Evolutionary conservation across 2,329 filamentous ascomycete species (phyloP).

Genomic region (Bipolaris sorokiniana): DNA sequence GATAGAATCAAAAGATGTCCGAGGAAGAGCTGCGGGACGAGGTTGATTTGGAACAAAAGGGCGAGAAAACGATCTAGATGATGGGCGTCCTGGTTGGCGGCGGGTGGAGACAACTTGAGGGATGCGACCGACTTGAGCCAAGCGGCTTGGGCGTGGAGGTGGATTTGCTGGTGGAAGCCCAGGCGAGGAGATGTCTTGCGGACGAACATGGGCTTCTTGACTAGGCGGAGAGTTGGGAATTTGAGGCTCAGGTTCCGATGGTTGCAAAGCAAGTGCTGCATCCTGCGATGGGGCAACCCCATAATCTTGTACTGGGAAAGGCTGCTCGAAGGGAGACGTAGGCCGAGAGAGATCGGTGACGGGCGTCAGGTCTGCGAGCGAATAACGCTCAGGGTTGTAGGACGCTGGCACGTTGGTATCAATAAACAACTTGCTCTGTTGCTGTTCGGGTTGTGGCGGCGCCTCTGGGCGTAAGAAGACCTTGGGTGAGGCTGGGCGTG

Average conservation of each 20-base stretch:
- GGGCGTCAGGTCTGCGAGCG: slow-evolving; percentile 39
- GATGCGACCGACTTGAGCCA: slow-evolving; percentile 84
- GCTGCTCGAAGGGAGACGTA: slow-evolving; percentile 35
- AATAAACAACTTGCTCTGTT: slow-evolving; percentile 26
- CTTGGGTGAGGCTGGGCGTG: slow-evolving; percentile 47
- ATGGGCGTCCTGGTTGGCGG: slow-evolving; percentile 67
- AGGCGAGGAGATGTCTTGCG: slow-evolving; percentile 31
- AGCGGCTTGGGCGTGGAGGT: slow-evolving; percentile 63
- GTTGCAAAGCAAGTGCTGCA: background rate
- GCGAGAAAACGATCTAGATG: slow-evolving; percentile 82
- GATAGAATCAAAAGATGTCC: slow-evolving; percentile 44
- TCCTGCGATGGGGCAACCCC: slow-evolving; percentile 3
- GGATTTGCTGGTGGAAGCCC: slow-evolving; percentile 34
- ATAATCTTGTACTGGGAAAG: slow-evolving; percentile 20
- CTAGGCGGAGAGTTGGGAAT: slow-evolving; percentile 1
- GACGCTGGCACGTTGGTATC: slow-evolving; percentile 27
- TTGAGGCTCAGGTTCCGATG: background rate
- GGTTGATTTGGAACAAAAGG: slow-evolving; percentile 67
- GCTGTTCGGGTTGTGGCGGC: slow-evolving; percentile 19
- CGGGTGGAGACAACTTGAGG: slow-evolving; percentile 76
- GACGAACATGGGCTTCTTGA: slow-evolving; percentile 10
- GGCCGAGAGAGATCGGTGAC: slow-evolving; percentile 44
- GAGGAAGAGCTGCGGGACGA: slow-evolving; percentile 38
- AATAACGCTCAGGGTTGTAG: slow-evolving; percentile 20
- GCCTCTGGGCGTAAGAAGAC: slow-evolving; percentile 39